phyloP scores from a whole-genome alignment of 1,284 basidiomycete genomes.

The Athelia psychrophila region DNA sequence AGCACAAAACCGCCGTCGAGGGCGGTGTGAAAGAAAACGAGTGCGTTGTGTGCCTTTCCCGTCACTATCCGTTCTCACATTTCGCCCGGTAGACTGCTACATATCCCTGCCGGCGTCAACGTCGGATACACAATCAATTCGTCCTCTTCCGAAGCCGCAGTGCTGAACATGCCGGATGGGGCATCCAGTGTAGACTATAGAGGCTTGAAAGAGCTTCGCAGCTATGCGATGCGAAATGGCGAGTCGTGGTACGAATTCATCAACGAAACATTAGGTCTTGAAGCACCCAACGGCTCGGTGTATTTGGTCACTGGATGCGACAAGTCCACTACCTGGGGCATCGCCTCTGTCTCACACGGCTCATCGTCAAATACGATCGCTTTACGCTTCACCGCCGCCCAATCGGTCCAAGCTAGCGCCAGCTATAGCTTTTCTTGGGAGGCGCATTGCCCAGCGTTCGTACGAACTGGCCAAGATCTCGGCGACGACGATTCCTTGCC shows the following conservation, averaged over 20 bases:
- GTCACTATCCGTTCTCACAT: too few species aligned
- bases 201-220: background rate
- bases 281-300: slow-evolving; percentile 5
- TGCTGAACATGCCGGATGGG: background rate
- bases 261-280: slow-evolving; percentile 4
- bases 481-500: background rate
- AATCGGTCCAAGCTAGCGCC: background rate
- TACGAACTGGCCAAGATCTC: background rate
- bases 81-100: background rate
- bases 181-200: background rate
- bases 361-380: background rate
- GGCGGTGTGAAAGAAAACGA: background rate
- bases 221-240: slow-evolving; percentile 3
- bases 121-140: background rate
- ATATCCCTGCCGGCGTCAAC: background rate
- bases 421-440: background rate
- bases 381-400: background rate
- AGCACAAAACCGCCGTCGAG: background rate
- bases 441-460: background rate
- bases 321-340: slow-evolving; percentile 7
- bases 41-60: background rate
- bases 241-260: slow-evolving; percentile 10
- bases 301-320: slow-evolving; percentile 13
- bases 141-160: background rate
- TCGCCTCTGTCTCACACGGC: slow-evolving; percentile 4